These are phyloP conservation scores for Tolypocladium sp. DNA, from an alignment of 2,329 filamentous ascomycete species.

Conservation along the genomic window DNA sequence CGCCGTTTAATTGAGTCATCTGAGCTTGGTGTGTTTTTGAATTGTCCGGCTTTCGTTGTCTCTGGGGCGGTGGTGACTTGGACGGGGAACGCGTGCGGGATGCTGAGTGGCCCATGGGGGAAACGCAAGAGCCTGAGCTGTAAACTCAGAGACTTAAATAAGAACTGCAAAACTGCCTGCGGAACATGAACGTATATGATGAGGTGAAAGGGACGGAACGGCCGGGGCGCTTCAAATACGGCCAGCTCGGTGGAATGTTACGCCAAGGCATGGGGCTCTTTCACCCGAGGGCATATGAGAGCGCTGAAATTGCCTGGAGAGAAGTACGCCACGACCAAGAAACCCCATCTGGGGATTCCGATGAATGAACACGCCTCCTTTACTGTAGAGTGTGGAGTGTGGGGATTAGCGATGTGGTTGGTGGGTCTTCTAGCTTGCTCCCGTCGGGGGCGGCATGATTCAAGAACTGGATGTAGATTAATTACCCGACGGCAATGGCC, in stretches of 20 bases:
- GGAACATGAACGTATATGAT: background rate
- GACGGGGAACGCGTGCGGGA: background rate
- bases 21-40: background rate
- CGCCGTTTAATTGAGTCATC: background rate
- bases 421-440: too few relatives aligned
- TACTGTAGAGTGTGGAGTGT: background rate
- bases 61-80: background rate
- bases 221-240: background rate
- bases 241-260: background rate
- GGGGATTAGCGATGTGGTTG: background rate
- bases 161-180: background rate
- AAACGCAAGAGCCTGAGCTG: background rate
- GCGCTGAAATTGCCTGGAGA: background rate
- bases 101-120: background rate
- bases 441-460: background rate
- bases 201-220: background rate
- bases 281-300: background rate
- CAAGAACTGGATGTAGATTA: too few relatives aligned
- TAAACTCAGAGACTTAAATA: background rate
- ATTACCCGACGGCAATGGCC: background rate
- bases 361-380: too few relatives aligned
- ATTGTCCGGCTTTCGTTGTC: background rate
- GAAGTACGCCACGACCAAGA: too few relatives aligned
- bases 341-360: too few relatives aligned
- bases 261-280: background rate